Evolutionary conservation across 2,329 filamentous ascomycete species (phyloP), one percentile per base, ranked within the genome.

Genomic region (Macrophomina pseudophaseolina): DNA sequence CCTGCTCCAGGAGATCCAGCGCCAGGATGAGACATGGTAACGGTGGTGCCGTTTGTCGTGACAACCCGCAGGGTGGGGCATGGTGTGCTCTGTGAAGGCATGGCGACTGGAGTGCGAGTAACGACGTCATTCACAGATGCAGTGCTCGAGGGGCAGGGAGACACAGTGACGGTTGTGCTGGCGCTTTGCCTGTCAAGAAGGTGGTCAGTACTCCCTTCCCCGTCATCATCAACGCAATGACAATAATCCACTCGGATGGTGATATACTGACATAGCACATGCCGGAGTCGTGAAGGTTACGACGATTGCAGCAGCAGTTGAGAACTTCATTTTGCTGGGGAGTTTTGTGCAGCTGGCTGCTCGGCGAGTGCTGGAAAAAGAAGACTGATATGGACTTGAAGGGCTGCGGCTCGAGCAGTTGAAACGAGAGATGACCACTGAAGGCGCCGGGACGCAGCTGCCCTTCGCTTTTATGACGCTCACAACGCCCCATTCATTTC

Each of bases 31-130:
- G 63, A 49, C 40, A 65, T 48, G 5, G 64, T 66, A 9, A 66
- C 49, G 11, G 49, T 32, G 16, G 63, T 63, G 11, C 58, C 65
- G 38, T 63, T 66, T 12, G 65, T 54, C 56, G 35, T 54, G n/a
- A 66, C 58, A 28, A 42, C 53, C 18, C 38, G 23, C 33, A 66
- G 18, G 18, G 65, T 62, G 4, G 65, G 54, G 32, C 54, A 62
- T 8, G 65, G 65, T 1, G 65, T 63, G 32, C 35, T 56, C 32
- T 40, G 38, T 38, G 63, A 35, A 12, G 11, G 16, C 38, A 40
- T 32, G 2, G 23, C 18, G 14, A 54, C 49, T 23, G 65, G 65
- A 5, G 49, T 44, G 49, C 65, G 65, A 2, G 65, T 62, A 30
- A 66, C 49, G 5, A 66, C 49, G 40, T 66, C 65, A 8, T 40